Evolutionary conservation across 805 yeast genomes (phyloP).

Genomic region (Pichia gijzeniarum): DNA sequence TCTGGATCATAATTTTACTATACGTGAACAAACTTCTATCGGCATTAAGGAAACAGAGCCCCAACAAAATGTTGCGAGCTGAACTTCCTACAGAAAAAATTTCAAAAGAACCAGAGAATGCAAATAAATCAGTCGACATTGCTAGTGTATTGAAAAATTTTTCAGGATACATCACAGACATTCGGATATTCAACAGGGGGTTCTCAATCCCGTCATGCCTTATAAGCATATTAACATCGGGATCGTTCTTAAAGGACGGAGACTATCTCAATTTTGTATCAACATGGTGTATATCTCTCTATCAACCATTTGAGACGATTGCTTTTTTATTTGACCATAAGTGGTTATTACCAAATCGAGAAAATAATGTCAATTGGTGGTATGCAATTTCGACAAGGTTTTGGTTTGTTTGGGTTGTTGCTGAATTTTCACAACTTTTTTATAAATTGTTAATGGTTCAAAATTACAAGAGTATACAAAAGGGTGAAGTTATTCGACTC

Average conservation of each 20-base stretch:
- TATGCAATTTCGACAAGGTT: conserved; percentile 28
- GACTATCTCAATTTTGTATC: conserved; percentile 14
- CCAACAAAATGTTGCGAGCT: too few relatives aligned
- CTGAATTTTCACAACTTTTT: conserved; percentile 21
- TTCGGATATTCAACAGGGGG: conserved; percentile 32
- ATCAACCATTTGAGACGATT: conserved; percentile 32
- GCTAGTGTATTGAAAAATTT: conserved; percentile 17
- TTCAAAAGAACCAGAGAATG: not conserved
- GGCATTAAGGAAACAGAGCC: too few relatives aligned
- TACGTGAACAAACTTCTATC: too few relatives aligned
- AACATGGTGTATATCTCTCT: conserved; percentile 15
- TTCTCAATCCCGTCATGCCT: conserved; percentile 29
- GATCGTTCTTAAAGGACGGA: conserved; percentile 3
- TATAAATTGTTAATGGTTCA: not conserved
- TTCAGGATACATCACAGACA: conserved; percentile 30
- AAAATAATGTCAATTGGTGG: conserved; percentile 20
- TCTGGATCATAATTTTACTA: too few relatives aligned
- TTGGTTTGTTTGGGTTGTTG: conserved; percentile 32
- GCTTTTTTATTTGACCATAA: conserved; percentile 30
- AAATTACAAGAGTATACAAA: conserved; percentile 14
- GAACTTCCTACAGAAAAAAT: too few relatives aligned
- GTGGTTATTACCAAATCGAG: conserved; percentile 23
- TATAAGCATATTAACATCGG: conserved; percentile 9
- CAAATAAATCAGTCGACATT: not conserved
- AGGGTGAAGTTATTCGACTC: conserved; percentile 14